A percentile compares a stretch with the other conserved stretches of the same genome.
These are phyloP conservation scores for Plectosphaerella plurivora DNA, from an alignment of 2,329 filamentous ascomycete species.

Conservation along the genomic window DNA sequence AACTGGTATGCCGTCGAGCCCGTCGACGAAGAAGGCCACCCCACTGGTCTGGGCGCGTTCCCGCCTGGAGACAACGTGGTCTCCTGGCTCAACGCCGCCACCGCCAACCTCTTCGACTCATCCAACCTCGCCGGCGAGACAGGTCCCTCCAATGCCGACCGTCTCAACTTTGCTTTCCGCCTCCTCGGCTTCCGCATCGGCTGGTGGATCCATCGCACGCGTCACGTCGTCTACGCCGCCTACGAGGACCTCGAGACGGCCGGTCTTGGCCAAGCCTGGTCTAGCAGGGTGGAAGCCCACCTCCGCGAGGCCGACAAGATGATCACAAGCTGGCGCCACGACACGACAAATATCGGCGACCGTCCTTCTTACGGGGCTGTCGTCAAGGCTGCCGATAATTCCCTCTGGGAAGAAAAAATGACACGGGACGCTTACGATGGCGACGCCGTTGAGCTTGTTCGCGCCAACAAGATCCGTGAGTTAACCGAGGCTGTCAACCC, in stretches of 20 bases:
- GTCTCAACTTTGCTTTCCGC: conserved; percentile 11
- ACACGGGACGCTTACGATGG: background rate
- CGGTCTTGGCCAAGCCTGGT: conserved; percentile 3
- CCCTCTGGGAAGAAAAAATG: background rate
- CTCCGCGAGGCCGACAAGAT: conserved; percentile 5
- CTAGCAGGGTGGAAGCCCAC: background rate
- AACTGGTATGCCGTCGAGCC: conserved; percentile 10
- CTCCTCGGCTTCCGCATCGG: conserved; percentile 21
- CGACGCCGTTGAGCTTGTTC: conserved; percentile 13
- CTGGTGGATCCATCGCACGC: conserved; percentile 11
- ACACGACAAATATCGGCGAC: conserved; percentile 8
- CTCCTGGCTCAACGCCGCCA: background rate
- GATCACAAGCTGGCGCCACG: conserved; percentile 15
- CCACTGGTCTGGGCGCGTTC: background rate
- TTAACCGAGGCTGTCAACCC: conserved; percentile 35
- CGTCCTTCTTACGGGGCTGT: conserved; percentile 20
- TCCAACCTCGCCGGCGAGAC: conserved; percentile 4
- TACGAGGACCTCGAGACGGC: conserved; percentile 9
- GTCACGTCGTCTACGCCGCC: background rate
- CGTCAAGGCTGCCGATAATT: conserved; percentile 25
- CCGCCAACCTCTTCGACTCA: conserved; percentile 5
- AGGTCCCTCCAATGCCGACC: background rate
- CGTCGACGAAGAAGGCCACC: background rate
- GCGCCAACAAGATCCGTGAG: conserved; percentile 37
- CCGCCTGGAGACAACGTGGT: background rate